Conservation (phyloP, 2,329 filamentous ascomycete species). For the Chrysoporthe deuterocubensis region DNA sequence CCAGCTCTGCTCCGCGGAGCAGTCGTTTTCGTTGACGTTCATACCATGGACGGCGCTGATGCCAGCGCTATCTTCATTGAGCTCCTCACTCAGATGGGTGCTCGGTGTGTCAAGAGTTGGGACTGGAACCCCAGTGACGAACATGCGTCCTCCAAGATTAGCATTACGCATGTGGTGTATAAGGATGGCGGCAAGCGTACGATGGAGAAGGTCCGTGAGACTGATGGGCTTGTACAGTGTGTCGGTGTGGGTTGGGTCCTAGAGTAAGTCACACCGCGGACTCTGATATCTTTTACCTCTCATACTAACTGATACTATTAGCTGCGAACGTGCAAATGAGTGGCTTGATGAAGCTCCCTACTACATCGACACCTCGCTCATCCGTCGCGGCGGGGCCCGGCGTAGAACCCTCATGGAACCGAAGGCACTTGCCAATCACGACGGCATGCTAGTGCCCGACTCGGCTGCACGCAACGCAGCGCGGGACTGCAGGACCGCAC, state of each 20-base stretch:
- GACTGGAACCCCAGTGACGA: conserved; percentile 65
- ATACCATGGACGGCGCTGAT: conserved; percentile 80
- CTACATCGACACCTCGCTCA: conserved; percentile 66
- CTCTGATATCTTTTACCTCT: not conserved
- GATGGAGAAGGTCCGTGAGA: conserved; percentile 77
- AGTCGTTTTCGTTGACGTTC: conserved; percentile 82
- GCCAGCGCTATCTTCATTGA: conserved; percentile 82
- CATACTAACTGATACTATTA: conserved; percentile 42
- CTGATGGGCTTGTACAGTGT: conserved; percentile 76
- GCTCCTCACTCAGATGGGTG: conserved; percentile 79
- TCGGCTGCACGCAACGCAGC: conserved; percentile 34
- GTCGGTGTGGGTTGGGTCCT: conserved; percentile 89
- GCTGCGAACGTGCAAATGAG: conserved; percentile 74
- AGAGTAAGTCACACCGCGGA: conserved; percentile 63
- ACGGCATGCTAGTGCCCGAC: conserved; percentile 63
- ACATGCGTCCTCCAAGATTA: conserved; percentile 54
- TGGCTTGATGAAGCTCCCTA: conserved; percentile 78
- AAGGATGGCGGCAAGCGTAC: conserved; percentile 85
- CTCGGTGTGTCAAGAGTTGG: conserved; percentile 77
- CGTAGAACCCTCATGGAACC: conserved; percentile 84
- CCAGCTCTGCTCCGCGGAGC: conserved; percentile 66
- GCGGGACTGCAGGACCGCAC: conserved; percentile 45
- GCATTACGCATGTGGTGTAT: conserved; percentile 87
- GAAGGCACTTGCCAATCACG: conserved; percentile 68
- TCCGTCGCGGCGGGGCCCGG: conserved; percentile 72